These are phyloP conservation scores for Alternaria ventricosa DNA, from an alignment of 2,329 filamentous ascomycete species.

Conservation along the genomic window DNA sequence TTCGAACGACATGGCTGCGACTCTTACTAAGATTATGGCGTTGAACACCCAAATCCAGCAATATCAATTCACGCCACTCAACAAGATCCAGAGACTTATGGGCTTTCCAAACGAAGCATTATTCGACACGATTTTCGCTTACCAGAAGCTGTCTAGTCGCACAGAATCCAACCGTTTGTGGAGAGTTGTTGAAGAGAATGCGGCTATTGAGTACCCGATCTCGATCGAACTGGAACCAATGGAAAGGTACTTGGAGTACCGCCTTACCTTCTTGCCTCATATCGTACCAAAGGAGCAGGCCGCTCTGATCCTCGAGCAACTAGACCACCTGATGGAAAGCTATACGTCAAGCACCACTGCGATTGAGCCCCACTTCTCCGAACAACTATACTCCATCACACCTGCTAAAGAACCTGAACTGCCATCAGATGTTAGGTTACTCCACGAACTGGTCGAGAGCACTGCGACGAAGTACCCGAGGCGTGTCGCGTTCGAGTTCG, in stretches of 20 bases:
- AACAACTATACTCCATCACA: conserved; percentile 67
- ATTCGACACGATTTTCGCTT: conserved; percentile 86
- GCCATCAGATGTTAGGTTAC: conserved; percentile 62
- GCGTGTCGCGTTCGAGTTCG: conserved; percentile 77
- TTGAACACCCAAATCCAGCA: conserved; percentile 70
- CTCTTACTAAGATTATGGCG: conserved; percentile 69
- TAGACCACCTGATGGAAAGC: conserved; percentile 70
- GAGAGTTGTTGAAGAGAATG: conserved; percentile 68
- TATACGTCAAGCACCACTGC: conserved; percentile 52
- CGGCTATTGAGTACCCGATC: conserved; percentile 76
- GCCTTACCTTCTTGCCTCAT: conserved; percentile 69
- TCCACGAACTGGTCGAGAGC: conserved; percentile 80
- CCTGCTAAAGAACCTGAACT: conserved; percentile 67
- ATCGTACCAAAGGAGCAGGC: conserved; percentile 74
- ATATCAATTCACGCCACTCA: conserved; percentile 74
- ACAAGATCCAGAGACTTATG: conserved; percentile 74
- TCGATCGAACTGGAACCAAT: conserved; percentile 79
- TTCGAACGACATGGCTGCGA: conserved; percentile 58
- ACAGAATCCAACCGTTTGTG: conserved; percentile 55
- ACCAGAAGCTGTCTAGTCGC: conserved; percentile 66
- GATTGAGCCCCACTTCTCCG: conserved; percentile 45
- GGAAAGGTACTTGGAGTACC: conserved; percentile 61
- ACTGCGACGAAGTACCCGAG: conserved; percentile 64
- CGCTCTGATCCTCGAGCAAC: conserved; percentile 69
- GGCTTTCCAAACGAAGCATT: conserved; percentile 68